phyloP scores from a whole-genome alignment of 345 rosid genomes.

The Arabis hirsuta region DNA sequence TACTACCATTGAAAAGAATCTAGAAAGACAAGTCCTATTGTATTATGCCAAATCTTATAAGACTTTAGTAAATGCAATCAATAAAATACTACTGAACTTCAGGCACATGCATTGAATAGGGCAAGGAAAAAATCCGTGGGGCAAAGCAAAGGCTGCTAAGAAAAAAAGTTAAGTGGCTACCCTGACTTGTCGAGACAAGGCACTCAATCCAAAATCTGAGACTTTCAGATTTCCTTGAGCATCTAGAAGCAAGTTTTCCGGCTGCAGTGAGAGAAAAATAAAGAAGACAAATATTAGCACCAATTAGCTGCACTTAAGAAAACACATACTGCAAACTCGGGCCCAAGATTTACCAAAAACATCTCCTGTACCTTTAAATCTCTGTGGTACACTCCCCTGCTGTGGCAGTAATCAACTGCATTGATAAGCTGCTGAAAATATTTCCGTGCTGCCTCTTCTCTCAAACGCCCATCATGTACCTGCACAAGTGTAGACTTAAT shows the following conservation, averaged over 20 bases:
- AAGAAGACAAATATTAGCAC: not conserved
- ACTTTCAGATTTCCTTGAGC: slow-evolving; percentile 86
- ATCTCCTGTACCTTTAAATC: slow-evolving; percentile 70
- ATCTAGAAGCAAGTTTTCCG: slow-evolving; percentile 93
- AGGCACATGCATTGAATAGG: not conserved
- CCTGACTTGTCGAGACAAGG: slow-evolving; percentile 96
- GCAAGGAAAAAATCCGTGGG: not conserved
- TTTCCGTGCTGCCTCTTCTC: slow-evolving; percentile 83
- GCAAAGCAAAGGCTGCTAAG: slow-evolving; percentile 1
- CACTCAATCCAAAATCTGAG: slow-evolving; percentile 98
- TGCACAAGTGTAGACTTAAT: slow-evolving; percentile 42
- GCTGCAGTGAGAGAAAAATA: slow-evolving; percentile 55
- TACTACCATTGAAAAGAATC: slow-evolving; percentile 75
- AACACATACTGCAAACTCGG: slow-evolving; percentile 13
- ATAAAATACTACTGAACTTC: slow-evolving; percentile 6
- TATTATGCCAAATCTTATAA: slow-evolving; percentile 13
- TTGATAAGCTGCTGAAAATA: slow-evolving; percentile 95
- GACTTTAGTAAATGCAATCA: slow-evolving; percentile 8
- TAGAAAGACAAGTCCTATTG: not conserved
- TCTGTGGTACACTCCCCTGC: slow-evolving; percentile 91
- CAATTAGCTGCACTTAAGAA: not conserved
- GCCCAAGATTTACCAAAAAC: not conserved
- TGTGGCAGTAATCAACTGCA: slow-evolving; percentile 98
- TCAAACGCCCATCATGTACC: slow-evolving; percentile 93
- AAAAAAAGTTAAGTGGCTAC: slow-evolving; percentile 47